These are phyloP conservation scores for Cunninghamia lanceolata DNA, from an alignment of 75 land plant genomes.

Conservation along the genomic window DNA sequence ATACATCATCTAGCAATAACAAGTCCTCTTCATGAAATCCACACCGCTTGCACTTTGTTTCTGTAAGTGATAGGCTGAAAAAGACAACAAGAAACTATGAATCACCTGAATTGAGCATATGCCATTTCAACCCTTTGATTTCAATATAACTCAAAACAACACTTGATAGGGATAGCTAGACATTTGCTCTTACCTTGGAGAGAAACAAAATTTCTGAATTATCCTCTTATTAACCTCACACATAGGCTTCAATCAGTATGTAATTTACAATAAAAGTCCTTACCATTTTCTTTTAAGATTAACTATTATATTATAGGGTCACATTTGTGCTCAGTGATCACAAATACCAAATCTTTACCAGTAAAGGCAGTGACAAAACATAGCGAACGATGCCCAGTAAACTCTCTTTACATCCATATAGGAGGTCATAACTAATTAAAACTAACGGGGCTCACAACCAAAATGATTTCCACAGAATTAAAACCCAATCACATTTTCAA, in stretches of 20 bases:
- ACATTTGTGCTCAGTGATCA: background rate
- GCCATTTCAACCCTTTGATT: background rate
- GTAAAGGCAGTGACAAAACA: background rate
- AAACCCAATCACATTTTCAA: background rate
- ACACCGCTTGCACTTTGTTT: constrained; percentile 87
- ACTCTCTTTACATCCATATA: background rate
- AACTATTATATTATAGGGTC: background rate
- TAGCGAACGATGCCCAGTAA: background rate
- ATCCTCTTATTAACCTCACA: background rate
- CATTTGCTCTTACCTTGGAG: background rate
- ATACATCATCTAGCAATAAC: constrained; percentile 68
- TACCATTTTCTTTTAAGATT: background rate
- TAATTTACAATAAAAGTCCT: background rate
- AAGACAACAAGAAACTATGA: constrained; percentile 2
- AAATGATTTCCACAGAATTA: background rate
- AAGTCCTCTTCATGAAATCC: constrained; percentile 81
- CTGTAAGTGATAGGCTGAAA: constrained; percentile 77
- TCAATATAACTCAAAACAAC: background rate
- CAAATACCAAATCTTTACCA: background rate
- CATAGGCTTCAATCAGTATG: background rate
- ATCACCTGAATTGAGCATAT: background rate
- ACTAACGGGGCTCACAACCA: background rate
- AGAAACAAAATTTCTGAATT: background rate
- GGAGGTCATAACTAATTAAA: background rate
- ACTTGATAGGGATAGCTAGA: background rate